A percentile compares a stretch with the other conserved stretches of the same genome.
phyloP scores from a whole-genome alignment of 2,329 filamentous ascomycete species.

The Triangularia verruculosa region DNA sequence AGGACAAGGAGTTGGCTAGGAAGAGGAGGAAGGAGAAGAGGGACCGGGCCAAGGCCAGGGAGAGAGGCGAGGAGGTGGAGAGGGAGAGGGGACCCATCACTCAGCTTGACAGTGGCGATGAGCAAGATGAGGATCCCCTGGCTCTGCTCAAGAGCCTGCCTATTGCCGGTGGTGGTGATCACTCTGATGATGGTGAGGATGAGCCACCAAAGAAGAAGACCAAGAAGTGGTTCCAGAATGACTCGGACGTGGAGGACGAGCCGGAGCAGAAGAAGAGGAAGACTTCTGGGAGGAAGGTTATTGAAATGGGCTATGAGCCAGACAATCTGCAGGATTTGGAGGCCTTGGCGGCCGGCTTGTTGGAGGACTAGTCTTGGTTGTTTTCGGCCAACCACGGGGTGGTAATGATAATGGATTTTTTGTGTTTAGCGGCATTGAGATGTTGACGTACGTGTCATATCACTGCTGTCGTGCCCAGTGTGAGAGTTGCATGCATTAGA shows the following conservation, averaged over 20 bases:
- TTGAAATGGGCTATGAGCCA: conserved; percentile 64
- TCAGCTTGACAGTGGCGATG: conserved; percentile 36
- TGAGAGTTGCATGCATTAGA: no score
- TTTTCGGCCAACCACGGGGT: background rate
- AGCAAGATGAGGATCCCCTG: conserved; percentile 52
- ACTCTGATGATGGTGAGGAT: conserved; percentile 43
- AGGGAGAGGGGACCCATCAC: conserved; percentile 24
- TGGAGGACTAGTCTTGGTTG: conserved; percentile 45
- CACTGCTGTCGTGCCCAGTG: no score
- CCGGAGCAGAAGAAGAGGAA: conserved; percentile 51
- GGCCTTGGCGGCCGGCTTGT: conserved; percentile 68
- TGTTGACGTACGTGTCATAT: no score
- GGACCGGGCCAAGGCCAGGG: conserved; percentile 68
- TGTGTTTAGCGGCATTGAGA: background rate
- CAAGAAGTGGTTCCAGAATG: conserved; percentile 64
- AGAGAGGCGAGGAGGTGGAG: conserved; percentile 40
- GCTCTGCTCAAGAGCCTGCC: conserved; percentile 58
- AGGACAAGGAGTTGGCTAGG: conserved; percentile 78
- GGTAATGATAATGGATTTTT: background rate
- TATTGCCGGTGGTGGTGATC: conserved; percentile 36
- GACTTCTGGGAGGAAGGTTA: conserved; percentile 51
- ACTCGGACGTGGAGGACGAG: conserved; percentile 43
- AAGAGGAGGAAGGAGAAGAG: conserved; percentile 75
- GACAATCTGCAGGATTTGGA: conserved; percentile 79
- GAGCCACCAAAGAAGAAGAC: conserved; percentile 53